phyloP scores from a whole-genome alignment of 257 asterid genomes.

The Jaltomata sinuosa region DNA sequence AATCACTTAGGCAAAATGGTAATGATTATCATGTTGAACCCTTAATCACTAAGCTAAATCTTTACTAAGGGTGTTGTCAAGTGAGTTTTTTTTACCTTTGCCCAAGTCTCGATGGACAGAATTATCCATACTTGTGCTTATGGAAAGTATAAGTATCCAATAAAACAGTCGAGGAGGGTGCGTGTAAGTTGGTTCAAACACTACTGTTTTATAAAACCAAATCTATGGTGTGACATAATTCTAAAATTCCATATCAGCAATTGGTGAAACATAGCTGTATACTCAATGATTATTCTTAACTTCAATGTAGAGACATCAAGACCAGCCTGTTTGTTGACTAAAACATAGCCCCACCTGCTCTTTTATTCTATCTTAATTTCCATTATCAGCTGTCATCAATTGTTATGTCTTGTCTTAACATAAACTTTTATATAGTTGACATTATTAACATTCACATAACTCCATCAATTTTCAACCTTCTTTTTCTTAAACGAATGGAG shows the following conservation, averaged over 20 bases:
- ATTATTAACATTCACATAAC: background rate
- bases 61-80: background rate
- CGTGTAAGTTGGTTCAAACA: background rate
- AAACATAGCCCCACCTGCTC: background rate
- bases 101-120: background rate
- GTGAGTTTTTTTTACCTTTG: background rate
- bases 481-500: too few species aligned
- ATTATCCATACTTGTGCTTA: background rate
- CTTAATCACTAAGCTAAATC: background rate
- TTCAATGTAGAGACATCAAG: slow-evolving; percentile 12
- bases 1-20: background rate
- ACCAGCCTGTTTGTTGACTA: slow-evolving; percentile 50
- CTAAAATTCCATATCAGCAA: background rate
- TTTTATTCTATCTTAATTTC: background rate
- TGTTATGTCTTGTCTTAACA: background rate
- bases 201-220: background rate
- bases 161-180: background rate
- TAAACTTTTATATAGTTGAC: background rate
- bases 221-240: background rate
- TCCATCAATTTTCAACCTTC: background rate
- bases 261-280: background rate
- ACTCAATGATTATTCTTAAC: background rate
- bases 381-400: background rate
- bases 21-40: background rate
- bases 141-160: background rate